A percentile compares a stretch with the other conserved stretches of the same genome.
Evolutionary conservation across 2,329 filamentous ascomycete species (phyloP).

Genomic region (Dothidotthia symphoricarpi): DNA sequence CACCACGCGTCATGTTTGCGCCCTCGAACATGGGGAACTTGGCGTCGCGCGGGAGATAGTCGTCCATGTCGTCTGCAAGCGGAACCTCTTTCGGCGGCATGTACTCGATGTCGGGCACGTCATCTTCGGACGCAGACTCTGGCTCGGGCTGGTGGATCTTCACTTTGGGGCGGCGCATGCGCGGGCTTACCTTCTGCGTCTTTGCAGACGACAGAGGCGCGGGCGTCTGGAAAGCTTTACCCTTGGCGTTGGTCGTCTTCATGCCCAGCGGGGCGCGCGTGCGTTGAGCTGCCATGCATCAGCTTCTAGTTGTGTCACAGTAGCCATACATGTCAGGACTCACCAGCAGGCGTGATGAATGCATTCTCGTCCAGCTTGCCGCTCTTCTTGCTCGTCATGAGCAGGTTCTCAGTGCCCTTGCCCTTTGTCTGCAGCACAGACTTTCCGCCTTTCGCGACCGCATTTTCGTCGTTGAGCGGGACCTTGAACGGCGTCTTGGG

Average conservation of each 20-base stretch:
- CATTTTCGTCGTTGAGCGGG: constrained; percentile 82
- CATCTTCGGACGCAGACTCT: constrained; percentile 51
- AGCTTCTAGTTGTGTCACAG: too few relatives aligned
- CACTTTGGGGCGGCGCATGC: constrained; percentile 54
- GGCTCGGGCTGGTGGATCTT: constrained; percentile 63
- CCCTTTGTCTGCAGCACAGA: constrained; percentile 55
- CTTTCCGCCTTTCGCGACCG: constrained; percentile 62
- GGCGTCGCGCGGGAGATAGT: constrained; percentile 56
- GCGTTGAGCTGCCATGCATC: constrained; percentile 36
- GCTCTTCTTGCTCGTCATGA: constrained; percentile 53
- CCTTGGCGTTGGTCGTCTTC: constrained; percentile 96
- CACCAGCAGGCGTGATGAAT: constrained; percentile 79
- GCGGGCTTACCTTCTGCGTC: constrained; percentile 63
- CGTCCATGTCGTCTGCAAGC: constrained; percentile 67
- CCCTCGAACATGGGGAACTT: constrained; percentile 53
- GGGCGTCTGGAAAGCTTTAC: constrained; percentile 63
- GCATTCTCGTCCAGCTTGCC: constrained; percentile 58
- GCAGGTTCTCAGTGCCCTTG: constrained; percentile 58
- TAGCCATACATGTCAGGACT: constrained; percentile 8
- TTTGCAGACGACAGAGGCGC: constrained; percentile 63
- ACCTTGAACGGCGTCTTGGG: constrained; percentile 82
- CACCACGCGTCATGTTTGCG: constrained; percentile 54
- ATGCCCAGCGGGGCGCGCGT: constrained; percentile 80
- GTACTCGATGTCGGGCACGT: constrained; percentile 81
- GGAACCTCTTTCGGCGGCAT: constrained; percentile 69